Evolutionary conservation across 2,329 filamentous ascomycete genomes (phyloP), one percentile per base, ranked within the genome.

Genomic region (Sordariomycetes sp.): DNA sequence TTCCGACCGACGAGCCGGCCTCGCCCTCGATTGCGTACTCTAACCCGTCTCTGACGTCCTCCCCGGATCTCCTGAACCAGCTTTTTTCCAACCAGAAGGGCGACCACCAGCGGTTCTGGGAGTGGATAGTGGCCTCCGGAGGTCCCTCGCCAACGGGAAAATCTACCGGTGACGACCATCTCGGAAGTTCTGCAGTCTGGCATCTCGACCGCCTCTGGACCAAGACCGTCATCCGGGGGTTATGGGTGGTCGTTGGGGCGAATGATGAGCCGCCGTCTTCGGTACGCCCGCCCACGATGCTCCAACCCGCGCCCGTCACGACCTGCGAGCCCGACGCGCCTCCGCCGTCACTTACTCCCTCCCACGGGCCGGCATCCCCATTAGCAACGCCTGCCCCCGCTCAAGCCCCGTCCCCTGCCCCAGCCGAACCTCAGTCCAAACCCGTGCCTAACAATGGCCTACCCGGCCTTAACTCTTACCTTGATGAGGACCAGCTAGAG

Each of bases 161-260:
- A 3, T 22, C n/a, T 5, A 24, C 22, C 45, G 45, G 10, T 8
- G 45, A 50, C 45, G 45, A 50, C 45, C 12, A 50, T 22, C 45
- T 24, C 45, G 3, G 20, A 20, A 24, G 2, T 59, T 65, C 34
- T 67, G 68, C 61, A 61, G 67, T 69, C 2, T 62, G 65, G 32
- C 68, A 70, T 58, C 62, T 68, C 12, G 67, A 66, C 51, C 62
- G 66, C 36, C 62, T 67, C 54, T 74, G 72, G 72, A 73, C 72
- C 13, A 66, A 67, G 54, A 69, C 64, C 36, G 58, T 69, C 36
- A 61, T 73, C 20, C 62, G 64, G 17, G 59, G 64, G 36, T 63
- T 64, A 62, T 74, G 71, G 70, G 64, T 69, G 28, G 67, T 74
- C 22, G 67, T 74, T 61, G 69, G 70, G 58, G 66, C 68, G 52